Percentiles rank a stretch among this genome's conserved stretches.
Evolutionary conservation across 495 filamentous ascomycete species (phyloP).

Genomic region (Penicillium diatomitis): DNA sequence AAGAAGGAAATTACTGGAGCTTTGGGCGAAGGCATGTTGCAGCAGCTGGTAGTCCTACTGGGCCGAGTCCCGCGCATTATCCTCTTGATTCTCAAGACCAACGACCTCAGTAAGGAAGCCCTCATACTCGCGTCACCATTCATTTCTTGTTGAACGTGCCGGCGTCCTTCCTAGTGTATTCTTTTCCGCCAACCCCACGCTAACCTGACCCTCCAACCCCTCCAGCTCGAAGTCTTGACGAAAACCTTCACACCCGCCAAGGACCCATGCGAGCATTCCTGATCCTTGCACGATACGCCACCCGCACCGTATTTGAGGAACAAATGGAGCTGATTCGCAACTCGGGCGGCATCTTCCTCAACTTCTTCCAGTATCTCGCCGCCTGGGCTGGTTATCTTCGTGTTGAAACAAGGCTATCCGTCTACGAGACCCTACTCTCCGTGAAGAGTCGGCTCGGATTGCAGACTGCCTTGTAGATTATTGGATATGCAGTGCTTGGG

Average conservation of each 20-base stretch:
- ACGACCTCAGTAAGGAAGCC: slow-evolving; percentile 67
- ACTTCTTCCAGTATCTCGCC: slow-evolving; percentile 44
- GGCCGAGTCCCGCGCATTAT: slow-evolving; percentile 86
- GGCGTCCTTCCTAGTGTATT: too few relatives aligned
- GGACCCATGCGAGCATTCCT: slow-evolving; percentile 85
- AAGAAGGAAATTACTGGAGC: slow-evolving; percentile 74
- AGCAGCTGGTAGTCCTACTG: slow-evolving; percentile 78
- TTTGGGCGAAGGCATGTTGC: slow-evolving; percentile 78
- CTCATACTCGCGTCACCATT: not conserved
- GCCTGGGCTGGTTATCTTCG: slow-evolving; percentile 52
- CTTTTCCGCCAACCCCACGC: too few relatives aligned
- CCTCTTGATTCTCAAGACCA: slow-evolving; percentile 93
- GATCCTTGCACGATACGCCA: slow-evolving; percentile 89
- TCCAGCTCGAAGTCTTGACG: slow-evolving; percentile 76
- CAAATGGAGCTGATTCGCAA: slow-evolving; percentile 61
- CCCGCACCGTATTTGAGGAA: slow-evolving; percentile 79
- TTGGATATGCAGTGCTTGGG: too few relatives aligned
- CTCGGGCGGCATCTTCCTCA: slow-evolving; percentile 47
- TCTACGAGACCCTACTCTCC: slow-evolving; percentile 48
- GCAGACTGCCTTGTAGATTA: slow-evolving; percentile 3
- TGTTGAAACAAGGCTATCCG: slow-evolving; percentile 53
- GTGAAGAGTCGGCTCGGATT: slow-evolving; percentile 35
- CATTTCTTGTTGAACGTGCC: too few relatives aligned
- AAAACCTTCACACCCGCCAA: slow-evolving; percentile 81
- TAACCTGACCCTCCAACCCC: not conserved